A percentile compares a stretch with the other conserved stretches of the same genome.
These are phyloP conservation scores for Stagonosporopsis vannaccii DNA, from an alignment of 2,329 filamentous ascomycete species.

Conservation along the genomic window DNA sequence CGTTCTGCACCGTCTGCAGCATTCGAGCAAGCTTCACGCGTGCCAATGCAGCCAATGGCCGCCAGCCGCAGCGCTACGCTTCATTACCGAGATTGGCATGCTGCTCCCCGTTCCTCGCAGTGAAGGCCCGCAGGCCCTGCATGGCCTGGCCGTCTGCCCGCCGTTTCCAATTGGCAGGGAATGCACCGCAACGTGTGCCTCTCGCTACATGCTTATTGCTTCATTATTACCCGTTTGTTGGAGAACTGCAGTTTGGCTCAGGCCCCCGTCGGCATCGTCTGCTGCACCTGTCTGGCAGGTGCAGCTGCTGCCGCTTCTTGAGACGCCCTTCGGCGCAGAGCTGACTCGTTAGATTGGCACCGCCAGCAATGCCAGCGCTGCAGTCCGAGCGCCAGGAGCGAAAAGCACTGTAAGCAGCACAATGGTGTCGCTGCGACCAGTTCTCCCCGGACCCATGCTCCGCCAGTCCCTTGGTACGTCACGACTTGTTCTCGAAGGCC, in stretches of 20 bases:
- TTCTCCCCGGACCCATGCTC: constrained; percentile 9
- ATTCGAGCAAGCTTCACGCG: constrained; percentile 8
- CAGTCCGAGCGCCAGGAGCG: constrained; percentile 12
- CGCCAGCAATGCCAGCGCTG: constrained; percentile 14
- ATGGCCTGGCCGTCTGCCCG: constrained; percentile 10
- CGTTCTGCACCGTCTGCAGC: constrained; percentile 7
- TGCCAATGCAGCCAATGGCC: constrained; percentile 4
- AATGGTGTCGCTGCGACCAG: constrained; percentile 12
- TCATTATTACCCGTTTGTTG: background rate
- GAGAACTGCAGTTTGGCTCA: background rate
- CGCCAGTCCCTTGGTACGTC: constrained; percentile 12
- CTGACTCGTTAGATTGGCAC: constrained; percentile 21
- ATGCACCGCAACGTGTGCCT: background rate
- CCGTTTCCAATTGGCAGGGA: constrained; percentile 12
- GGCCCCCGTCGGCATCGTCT: background rate
- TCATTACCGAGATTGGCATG: constrained; percentile 16
- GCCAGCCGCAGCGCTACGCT: background rate
- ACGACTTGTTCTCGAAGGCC: constrained; percentile 11
- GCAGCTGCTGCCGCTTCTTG: constrained; percentile 7
- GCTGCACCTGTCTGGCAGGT: constrained; percentile 6
- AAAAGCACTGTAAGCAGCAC: constrained; percentile 13
- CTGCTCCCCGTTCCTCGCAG: constrained; percentile 8
- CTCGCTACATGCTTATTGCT: constrained; percentile 3
- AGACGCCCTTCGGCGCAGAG: constrained; percentile 9
- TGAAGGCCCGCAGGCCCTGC: constrained; percentile 2